phyloP scores from a whole-genome alignment of 176 grass and related monocot genomes.

The Oryza meridionalis region DNA sequence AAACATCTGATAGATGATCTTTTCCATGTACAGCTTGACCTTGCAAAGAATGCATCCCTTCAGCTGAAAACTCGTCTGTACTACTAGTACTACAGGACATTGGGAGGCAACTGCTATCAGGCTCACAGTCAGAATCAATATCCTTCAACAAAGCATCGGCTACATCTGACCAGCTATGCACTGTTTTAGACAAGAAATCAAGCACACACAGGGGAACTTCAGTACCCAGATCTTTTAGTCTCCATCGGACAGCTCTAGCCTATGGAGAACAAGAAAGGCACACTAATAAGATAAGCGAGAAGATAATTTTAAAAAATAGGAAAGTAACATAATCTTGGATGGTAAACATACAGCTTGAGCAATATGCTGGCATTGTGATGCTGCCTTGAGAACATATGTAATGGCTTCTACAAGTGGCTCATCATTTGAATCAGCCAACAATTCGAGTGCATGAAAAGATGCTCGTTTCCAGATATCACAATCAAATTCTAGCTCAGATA shows the following conservation, averaged over 20 bases:
- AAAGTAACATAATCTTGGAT: slow-evolving; percentile 25
- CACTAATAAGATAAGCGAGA: slow-evolving; percentile 12
- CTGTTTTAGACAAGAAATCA: slow-evolving; percentile 71
- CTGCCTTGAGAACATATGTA: slow-evolving; percentile 70
- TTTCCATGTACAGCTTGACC: slow-evolving; percentile 64
- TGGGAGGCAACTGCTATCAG: slow-evolving; percentile 52
- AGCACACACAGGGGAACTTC: slow-evolving; percentile 85
- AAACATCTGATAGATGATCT: slow-evolving; percentile 79
- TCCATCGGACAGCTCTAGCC: slow-evolving; percentile 69
- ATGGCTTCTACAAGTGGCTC: slow-evolving; percentile 72
- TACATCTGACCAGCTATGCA: slow-evolving; percentile 72
- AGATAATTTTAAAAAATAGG: slow-evolving; percentile 27
- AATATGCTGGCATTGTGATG: slow-evolving; percentile 82
- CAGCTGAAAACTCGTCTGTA: slow-evolving; percentile 62
- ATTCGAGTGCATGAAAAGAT: slow-evolving; percentile 64
- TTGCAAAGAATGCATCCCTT: slow-evolving; percentile 69
- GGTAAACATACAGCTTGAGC: slow-evolving; percentile 70
- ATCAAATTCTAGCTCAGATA: slow-evolving; percentile 73
- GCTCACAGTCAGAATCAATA: slow-evolving; percentile 74
- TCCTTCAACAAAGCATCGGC: slow-evolving; percentile 84
- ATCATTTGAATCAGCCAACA: slow-evolving; percentile 73
- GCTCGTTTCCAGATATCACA: slow-evolving; percentile 66
- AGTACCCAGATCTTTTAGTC: slow-evolving; percentile 69
- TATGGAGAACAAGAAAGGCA: slow-evolving; percentile 39
- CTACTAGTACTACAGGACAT: slow-evolving; percentile 48